Conservation (phyloP, 83 land plant species). For the Diphasiastrum complanatum region DNA sequence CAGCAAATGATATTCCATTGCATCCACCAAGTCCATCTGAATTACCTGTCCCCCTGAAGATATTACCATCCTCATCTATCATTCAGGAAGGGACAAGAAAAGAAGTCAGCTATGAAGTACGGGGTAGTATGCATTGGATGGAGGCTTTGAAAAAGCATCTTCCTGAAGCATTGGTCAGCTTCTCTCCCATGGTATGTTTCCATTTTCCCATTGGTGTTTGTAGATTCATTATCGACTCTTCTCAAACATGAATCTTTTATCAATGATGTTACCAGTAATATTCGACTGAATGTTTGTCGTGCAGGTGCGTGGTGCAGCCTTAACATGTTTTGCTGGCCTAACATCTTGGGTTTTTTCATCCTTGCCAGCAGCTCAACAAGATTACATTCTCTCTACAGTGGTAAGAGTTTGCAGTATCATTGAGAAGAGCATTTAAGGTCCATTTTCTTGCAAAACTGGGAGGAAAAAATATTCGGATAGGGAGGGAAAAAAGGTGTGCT, state of each 20-base stretch:
- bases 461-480: no score
- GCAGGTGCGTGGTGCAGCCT: constrained; percentile 86
- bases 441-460: no score
- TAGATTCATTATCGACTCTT: constrained; percentile 3
- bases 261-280: background rate
- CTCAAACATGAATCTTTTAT: background rate
- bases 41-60: constrained; percentile 32
- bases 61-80: constrained; percentile 47
- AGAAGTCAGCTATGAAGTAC: background rate
- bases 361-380: constrained; percentile 47
- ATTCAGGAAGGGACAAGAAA: constrained; percentile 12
- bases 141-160: constrained; percentile 60
- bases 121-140: constrained; percentile 51
- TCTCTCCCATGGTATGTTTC: constrained; percentile 56
- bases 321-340: constrained; percentile 91
- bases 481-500: no score
- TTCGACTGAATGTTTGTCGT: constrained; percentile 9
- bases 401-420: constrained; percentile 35
- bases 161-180: constrained; percentile 46
- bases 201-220: background rate
- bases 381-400: constrained; percentile 46
- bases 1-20: constrained; percentile 33
- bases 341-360: constrained; percentile 59
- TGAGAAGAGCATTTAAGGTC: background rate
- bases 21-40: constrained; percentile 46